Evolutionary conservation across 257 asterid genomes (phyloP).

Genomic region (Gynochthodes officinalis): DNA sequence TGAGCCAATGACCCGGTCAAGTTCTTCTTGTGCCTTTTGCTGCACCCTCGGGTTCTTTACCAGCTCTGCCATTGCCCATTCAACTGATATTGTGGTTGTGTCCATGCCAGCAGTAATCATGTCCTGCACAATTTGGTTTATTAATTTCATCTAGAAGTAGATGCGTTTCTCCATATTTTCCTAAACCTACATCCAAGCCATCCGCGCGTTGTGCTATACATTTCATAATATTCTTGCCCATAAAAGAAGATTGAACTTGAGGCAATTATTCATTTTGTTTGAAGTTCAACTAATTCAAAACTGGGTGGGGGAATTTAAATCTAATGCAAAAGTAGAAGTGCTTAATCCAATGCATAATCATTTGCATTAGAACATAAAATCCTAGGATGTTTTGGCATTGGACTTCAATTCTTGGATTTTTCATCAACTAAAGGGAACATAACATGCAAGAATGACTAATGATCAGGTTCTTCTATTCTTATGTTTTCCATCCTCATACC

Average conservation of each 20-base stretch:
- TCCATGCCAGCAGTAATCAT: constrained; percentile 93
- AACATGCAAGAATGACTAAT: not conserved
- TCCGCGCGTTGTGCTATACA: not conserved
- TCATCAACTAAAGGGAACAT: too few species aligned
- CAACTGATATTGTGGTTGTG: constrained; percentile 69
- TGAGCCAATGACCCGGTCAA: constrained; percentile 58
- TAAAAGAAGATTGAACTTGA: not conserved
- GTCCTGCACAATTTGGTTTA: constrained; percentile 41
- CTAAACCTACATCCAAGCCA: too few species aligned
- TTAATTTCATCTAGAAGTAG: not conserved
- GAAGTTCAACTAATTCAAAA: not conserved
- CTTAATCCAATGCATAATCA: too few species aligned
- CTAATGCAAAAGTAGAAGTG: not conserved
- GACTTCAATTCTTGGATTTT: too few species aligned
- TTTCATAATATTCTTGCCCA: not conserved
- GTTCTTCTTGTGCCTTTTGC: constrained; percentile 70
- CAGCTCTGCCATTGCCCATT: constrained; percentile 82
- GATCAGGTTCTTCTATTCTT: too few species aligned
- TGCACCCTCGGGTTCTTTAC: constrained; percentile 83
- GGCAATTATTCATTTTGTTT: too few species aligned
- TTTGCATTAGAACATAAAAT: not conserved
- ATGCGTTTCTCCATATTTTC: too few species aligned
- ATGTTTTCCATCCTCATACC: too few species aligned
- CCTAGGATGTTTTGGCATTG: too few species aligned
- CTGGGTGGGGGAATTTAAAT: too few species aligned